A percentile compares a stretch with the other conserved stretches of the same genome.
phyloP scores from a whole-genome alignment of 2,329 filamentous ascomycete genomes.

The Phaeosphaeriaceae sp. region DNA sequence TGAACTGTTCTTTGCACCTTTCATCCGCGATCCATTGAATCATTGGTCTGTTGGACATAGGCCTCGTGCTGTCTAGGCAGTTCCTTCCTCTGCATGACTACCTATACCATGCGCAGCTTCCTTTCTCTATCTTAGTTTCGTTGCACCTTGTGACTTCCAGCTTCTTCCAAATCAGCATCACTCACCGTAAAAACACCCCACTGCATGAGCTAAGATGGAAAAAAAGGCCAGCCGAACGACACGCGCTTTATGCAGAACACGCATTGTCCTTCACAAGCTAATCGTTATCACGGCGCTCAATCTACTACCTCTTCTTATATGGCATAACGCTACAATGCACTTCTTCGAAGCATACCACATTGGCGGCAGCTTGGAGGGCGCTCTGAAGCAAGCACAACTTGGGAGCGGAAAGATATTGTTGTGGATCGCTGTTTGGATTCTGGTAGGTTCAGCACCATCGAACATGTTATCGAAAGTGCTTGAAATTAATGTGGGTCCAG shows the following conservation, averaged over 20 bases:
- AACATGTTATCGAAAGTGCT: background rate
- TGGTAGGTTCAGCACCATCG: background rate
- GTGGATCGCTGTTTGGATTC: slow-evolving; percentile 19
- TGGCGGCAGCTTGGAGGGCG: slow-evolving; percentile 12
- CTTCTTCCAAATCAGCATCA: no score
- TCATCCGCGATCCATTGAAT: background rate
- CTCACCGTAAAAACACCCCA: no score
- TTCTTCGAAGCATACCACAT: slow-evolving; percentile 24
- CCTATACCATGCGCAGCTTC: no score
- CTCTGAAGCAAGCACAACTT: slow-evolving; percentile 9
- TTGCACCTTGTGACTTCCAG: no score
- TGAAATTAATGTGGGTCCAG: background rate
- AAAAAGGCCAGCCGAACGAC: background rate
- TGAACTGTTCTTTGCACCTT: background rate
- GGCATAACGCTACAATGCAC: slow-evolving; percentile 25
- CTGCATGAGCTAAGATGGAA: background rate
- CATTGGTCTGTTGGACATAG: no score
- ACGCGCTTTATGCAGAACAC: background rate
- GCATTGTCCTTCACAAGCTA: slow-evolving; percentile 8
- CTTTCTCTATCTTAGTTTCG: no score
- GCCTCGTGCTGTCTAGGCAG: no score
- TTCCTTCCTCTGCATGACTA: no score
- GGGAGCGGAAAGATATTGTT: slow-evolving; percentile 4
- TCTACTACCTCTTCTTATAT: slow-evolving; percentile 27
- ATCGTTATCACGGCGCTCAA: slow-evolving; percentile 20